Conservation (phyloP, 1,284 basidiomycete genomes). For the Heterobasidion occidentale region DNA sequence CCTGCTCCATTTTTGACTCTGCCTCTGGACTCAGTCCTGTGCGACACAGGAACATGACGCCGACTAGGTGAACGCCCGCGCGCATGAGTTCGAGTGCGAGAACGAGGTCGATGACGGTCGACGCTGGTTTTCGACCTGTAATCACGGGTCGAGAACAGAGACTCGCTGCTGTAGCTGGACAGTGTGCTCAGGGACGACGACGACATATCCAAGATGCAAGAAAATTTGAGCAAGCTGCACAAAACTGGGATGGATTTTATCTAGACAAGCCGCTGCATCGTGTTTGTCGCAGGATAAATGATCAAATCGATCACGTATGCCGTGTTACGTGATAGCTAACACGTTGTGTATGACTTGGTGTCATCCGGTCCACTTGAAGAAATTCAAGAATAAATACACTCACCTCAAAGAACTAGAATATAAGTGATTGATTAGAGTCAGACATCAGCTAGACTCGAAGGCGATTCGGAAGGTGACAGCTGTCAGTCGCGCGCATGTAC, state of each 20-base stretch:
- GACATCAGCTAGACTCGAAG: too few species aligned
- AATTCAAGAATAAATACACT: too few species aligned
- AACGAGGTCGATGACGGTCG: constrained; percentile 5
- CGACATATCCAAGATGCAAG: constrained; percentile 6
- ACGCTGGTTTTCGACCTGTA: background rate
- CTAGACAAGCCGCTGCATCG: background rate
- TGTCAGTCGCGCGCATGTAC: too few species aligned
- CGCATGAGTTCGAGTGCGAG: background rate
- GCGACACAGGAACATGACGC: background rate
- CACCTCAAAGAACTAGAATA: too few species aligned
- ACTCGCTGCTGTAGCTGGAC: constrained; percentile 10
- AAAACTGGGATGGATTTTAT: background rate
- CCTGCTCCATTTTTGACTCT: background rate
- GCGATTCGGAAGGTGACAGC: too few species aligned
- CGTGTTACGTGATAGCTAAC: background rate
- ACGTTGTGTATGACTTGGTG: too few species aligned
- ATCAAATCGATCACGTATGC: too few species aligned
- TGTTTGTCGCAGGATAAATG: too few species aligned
- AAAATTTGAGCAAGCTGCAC: too few species aligned
- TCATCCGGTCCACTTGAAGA: too few species aligned
- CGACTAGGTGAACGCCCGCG: background rate
- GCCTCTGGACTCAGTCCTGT: background rate
- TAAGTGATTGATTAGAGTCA: too few species aligned
- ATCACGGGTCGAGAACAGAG: background rate
- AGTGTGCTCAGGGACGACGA: constrained; percentile 13